These are phyloP conservation scores for Cercophora sp. DNA, from an alignment of 495 filamentous ascomycete species.

Conservation along the genomic window DNA sequence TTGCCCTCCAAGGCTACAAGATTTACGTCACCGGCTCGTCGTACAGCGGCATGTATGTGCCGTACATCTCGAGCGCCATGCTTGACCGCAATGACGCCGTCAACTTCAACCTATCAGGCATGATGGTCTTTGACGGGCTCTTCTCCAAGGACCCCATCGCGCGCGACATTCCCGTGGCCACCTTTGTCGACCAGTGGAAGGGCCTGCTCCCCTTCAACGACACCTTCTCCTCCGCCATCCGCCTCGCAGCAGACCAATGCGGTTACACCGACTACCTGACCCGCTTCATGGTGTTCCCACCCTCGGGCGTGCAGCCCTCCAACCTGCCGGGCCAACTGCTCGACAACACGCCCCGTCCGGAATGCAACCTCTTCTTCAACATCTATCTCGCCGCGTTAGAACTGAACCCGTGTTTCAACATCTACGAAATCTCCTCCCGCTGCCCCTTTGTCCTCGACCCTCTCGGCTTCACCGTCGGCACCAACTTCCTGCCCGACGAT, in stretches of 20 bases:
- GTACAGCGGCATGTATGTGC: constrained; percentile 68
- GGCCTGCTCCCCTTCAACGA: constrained; percentile 63
- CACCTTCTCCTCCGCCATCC: constrained; percentile 57
- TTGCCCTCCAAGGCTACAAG: constrained; percentile 57
- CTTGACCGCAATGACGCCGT: constrained; percentile 61
- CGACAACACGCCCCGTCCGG: constrained; percentile 18
- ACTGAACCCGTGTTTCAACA: constrained; percentile 78
- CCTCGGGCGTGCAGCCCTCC: constrained; percentile 37
- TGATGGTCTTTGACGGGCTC: constrained; percentile 67
- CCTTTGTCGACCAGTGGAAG: constrained; percentile 60
- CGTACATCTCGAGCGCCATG: constrained; percentile 75
- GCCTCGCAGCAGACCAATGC: constrained; percentile 52
- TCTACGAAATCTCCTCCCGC: constrained; percentile 70
- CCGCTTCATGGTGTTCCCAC: constrained; percentile 64
- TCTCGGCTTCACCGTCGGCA: constrained; percentile 56
- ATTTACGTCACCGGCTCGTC: constrained; percentile 68
- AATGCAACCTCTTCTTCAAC: constrained; percentile 46
- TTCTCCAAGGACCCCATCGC: constrained; percentile 51
- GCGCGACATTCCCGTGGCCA: constrained; percentile 53
- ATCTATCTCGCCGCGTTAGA: constrained; percentile 50
- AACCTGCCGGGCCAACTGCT: constrained; percentile 23
- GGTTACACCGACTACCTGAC: constrained; percentile 64
- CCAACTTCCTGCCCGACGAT: constrained; percentile 49
- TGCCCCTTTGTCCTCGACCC: constrained; percentile 72
- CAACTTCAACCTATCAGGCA: constrained; percentile 64